Conservation (phyloP, 345 rosid species). For the Citrus unshiu region DNA sequence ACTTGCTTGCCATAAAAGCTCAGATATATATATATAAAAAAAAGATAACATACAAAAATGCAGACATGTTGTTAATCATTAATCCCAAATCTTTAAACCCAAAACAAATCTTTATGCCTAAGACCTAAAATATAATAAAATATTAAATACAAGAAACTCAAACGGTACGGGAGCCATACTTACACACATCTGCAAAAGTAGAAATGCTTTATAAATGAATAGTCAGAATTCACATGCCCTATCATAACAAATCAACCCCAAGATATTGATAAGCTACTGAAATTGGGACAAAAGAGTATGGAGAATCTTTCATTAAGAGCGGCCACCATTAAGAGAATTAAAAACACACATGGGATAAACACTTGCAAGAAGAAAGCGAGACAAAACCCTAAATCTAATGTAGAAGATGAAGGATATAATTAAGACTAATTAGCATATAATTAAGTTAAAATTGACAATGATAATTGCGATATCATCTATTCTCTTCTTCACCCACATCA, state of each 20-base stretch:
- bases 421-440: slow-evolving; percentile 9
- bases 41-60: slow-evolving; percentile 14
- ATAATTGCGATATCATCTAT: slow-evolving; percentile 11
- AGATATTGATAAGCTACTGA: slow-evolving; percentile 5
- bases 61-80: slow-evolving; percentile 4
- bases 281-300: slow-evolving; percentile 5
- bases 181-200: slow-evolving; percentile 18
- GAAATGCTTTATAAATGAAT: slow-evolving; percentile 17
- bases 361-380: neutral
- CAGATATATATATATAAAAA: neutral
- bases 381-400: neutral
- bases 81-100: neutral
- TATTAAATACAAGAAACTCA: neutral
- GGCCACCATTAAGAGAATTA: neutral
- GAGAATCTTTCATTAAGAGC: slow-evolving; percentile 5
- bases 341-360: neutral
- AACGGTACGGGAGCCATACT: neutral
- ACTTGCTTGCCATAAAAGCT: slow-evolving; percentile 22
- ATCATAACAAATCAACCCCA: slow-evolving; percentile 14
- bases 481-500: slow-evolving; percentile 1
- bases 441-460: neutral
- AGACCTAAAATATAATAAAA: neutral
- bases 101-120: neutral
- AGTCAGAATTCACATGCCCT: slow-evolving; percentile 27
- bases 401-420: neutral